Percentiles rank a stretch among this genome's conserved stretches.
phyloP scores from a whole-genome alignment of 2,329 filamentous ascomycete genomes.

The Xylariaceae sp. region DNA sequence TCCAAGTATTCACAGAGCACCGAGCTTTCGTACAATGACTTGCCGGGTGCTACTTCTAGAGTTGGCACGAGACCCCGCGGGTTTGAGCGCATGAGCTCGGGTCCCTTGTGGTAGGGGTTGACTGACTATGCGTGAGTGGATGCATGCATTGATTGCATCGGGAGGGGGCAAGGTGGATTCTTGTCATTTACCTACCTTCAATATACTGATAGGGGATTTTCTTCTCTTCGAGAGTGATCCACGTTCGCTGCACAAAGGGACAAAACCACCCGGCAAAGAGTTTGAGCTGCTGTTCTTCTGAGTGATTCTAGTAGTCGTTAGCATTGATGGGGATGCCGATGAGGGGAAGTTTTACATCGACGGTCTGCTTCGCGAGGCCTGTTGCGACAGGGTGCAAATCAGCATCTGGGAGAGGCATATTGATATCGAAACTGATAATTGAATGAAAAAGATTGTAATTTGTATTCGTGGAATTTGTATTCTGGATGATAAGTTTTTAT shows the following conservation, averaged over 20 bases:
- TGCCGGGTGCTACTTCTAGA: conserved; percentile 45
- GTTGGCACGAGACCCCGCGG: conserved; percentile 66
- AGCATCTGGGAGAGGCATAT: conserved; percentile 37
- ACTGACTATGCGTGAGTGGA: conserved; percentile 43
- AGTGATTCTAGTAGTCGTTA: conserved; percentile 35
- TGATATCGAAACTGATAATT: not conserved
- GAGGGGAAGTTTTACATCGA: conserved; percentile 29
- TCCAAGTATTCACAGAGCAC: conserved; percentile 68
- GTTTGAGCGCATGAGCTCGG: conserved; percentile 60
- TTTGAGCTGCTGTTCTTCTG: conserved; percentile 32
- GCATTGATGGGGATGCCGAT: not conserved
- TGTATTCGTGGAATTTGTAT: not conserved
- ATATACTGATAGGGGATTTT: conserved; percentile 64
- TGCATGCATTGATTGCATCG: no score
- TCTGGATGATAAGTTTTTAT: no score
- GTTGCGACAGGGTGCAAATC: conserved; percentile 39
- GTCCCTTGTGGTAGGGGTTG: conserved; percentile 64
- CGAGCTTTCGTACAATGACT: conserved; percentile 63
- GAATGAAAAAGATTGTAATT: not conserved
- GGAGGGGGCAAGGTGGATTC: not conserved
- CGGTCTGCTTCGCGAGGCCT: conserved; percentile 37
- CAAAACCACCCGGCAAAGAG: conserved; percentile 34
- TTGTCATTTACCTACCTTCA: no score
- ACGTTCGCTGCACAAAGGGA: conserved; percentile 58
- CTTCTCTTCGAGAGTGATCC: conserved; percentile 66